These are phyloP conservation scores for Zanthoxylum bungeanum DNA, from an alignment of 345 rosid species.

Conservation along the genomic window DNA sequence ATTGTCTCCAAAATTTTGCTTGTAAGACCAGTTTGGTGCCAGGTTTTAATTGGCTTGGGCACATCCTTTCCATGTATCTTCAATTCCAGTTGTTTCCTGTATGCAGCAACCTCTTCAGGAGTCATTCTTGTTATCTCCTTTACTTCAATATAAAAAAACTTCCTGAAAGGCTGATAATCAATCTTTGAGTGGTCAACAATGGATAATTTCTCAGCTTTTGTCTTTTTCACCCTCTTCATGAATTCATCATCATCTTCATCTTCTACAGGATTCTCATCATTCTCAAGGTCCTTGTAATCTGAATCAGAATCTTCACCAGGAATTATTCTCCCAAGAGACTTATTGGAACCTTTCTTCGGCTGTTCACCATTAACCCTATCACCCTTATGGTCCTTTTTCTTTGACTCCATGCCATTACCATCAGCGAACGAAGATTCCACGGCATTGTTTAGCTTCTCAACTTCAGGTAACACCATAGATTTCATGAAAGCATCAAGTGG, in stretches of 20 bases:
- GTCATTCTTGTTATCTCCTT: conserved; percentile 81
- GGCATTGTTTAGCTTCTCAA: conserved; percentile 61
- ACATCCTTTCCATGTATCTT: conserved; percentile 95
- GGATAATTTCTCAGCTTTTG: conserved; percentile 87
- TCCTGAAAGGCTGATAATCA: conserved; percentile 72
- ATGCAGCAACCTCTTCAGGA: conserved; percentile 70
- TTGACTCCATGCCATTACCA: conserved; percentile 24
- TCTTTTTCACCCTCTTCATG: conserved; percentile 98
- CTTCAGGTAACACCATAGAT: conserved; percentile 91
- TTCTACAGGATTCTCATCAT: conserved; percentile 56
- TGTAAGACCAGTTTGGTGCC: conserved; percentile 94
- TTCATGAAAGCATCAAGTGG: conserved; percentile 97
- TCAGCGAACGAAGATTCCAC: conserved; percentile 28
- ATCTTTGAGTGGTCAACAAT: conserved; percentile 92
- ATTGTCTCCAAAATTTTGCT: conserved; percentile 79
- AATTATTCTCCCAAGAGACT: conserved; percentile 80
- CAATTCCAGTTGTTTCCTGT: conserved; percentile 80
- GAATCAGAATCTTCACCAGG: conserved; percentile 93
- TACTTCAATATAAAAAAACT: conserved; percentile 82
- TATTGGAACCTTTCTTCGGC: conserved; percentile 54
- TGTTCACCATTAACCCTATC: conserved; percentile 37
- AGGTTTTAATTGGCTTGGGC: conserved; percentile 77
- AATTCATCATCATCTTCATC: conserved; percentile 96
- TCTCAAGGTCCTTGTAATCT: conserved; percentile 61
- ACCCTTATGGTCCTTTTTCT: conserved; percentile 32